Evolutionary conservation across 23 red algal genomes (phyloP).

Genomic region (Gracilaria caudata): DNA sequence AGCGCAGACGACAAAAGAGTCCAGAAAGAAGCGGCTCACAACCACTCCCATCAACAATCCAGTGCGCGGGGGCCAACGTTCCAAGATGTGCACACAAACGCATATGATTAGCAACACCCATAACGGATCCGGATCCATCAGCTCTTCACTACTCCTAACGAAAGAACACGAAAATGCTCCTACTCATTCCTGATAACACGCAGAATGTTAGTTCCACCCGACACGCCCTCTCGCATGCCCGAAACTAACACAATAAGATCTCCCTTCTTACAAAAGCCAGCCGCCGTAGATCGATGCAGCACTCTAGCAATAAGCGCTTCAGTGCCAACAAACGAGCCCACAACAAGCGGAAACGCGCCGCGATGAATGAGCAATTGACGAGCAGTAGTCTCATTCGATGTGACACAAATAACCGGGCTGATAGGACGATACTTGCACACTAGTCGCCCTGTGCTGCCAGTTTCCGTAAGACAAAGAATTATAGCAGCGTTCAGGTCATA

Average conservation of each 20-base stretch:
- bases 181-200: constrained; percentile 89
- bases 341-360: constrained; percentile 85
- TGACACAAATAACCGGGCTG: constrained; percentile 86
- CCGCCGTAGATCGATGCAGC: constrained; percentile 60
- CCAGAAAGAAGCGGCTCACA: not conserved
- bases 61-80: not conserved
- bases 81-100: not conserved
- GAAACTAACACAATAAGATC: constrained; percentile 88
- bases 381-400: constrained; percentile 90
- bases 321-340: constrained; percentile 90
- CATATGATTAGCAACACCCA: not conserved
- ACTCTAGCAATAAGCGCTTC: constrained; percentile 90
- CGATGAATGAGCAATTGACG: constrained; percentile 86
- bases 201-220: constrained; percentile 86
- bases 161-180: not conserved
- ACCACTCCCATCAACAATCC: not conserved
- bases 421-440: constrained; percentile 98
- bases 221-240: constrained; percentile 92
- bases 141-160: not conserved
- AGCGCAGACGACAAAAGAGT: too few species aligned
- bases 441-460: constrained; percentile 81
- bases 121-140: not conserved
- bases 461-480: constrained; percentile 93
- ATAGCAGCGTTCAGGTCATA: constrained; percentile 82
- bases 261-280: constrained; percentile 73